phyloP scores from a whole-genome alignment of 345 rosid species.

The Ricinus communis region DNA sequence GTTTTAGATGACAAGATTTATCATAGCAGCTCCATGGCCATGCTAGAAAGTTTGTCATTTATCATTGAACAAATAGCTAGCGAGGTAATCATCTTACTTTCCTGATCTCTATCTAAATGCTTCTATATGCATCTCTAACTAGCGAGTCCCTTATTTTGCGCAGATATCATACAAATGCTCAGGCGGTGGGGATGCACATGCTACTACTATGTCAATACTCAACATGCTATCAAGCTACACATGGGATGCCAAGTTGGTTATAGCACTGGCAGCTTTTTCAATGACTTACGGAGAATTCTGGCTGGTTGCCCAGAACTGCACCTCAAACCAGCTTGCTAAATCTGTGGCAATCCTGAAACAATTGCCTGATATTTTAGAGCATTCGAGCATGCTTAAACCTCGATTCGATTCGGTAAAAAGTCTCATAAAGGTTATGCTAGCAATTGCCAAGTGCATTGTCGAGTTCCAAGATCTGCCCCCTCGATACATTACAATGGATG shows the following conservation, averaged over 20 bases:
- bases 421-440: conserved; percentile 63
- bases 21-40: conserved; percentile 15
- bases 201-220: conserved; percentile 55
- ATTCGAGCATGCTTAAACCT: conserved; percentile 43
- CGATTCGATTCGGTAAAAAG: conserved; percentile 50
- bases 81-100: conserved; percentile 42
- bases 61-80: conserved; percentile 63
- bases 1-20: conserved; percentile 42
- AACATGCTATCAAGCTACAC: conserved; percentile 48
- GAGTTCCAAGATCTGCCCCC: conserved; percentile 61
- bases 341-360: conserved; percentile 77
- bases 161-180: conserved; percentile 67
- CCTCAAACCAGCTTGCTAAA: conserved; percentile 72
- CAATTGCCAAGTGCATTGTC: conserved; percentile 54
- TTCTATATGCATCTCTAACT: conserved; percentile 4
- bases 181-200: conserved; percentile 59
- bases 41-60: conserved; percentile 47
- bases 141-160: neutral
- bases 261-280: conserved; percentile 74
- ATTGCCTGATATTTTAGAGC: conserved; percentile 57
- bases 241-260: conserved; percentile 83
- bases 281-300: conserved; percentile 80
- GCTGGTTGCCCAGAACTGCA: conserved; percentile 65
- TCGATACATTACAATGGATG: conserved; percentile 45
- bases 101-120: neutral